phyloP scores from a whole-genome alignment of 2,329 filamentous ascomycete genomes.

The Cryphonectria radicalis region DNA sequence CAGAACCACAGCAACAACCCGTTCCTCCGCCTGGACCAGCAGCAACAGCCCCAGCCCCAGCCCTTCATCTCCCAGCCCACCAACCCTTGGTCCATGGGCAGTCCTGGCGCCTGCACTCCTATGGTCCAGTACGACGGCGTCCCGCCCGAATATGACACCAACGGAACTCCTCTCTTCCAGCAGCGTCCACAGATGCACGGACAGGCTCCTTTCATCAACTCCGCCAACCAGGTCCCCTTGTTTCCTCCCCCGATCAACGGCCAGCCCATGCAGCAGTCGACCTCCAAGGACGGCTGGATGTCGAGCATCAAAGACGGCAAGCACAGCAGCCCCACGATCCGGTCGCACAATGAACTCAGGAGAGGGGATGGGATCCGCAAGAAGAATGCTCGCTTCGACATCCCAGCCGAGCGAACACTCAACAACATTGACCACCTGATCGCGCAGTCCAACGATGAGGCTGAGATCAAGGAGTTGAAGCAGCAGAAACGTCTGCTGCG shows the following conservation, averaged over 20 bases:
- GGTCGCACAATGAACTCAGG: slow-evolving; percentile 75
- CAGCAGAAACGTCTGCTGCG: slow-evolving; percentile 93
- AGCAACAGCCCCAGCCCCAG: slow-evolving; percentile 49
- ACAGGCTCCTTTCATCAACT: slow-evolving; percentile 60
- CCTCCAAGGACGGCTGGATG: slow-evolving; percentile 62
- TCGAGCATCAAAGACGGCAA: slow-evolving; percentile 56
- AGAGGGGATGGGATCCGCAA: slow-evolving; percentile 91
- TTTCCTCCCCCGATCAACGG: slow-evolving; percentile 55
- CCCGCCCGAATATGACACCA: slow-evolving; percentile 57
- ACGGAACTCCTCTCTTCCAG: slow-evolving; percentile 57
- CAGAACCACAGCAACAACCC: slow-evolving; percentile 59
- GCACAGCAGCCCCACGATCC: slow-evolving; percentile 70
- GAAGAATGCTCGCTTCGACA: slow-evolving; percentile 98
- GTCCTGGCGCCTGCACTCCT: slow-evolving; percentile 74
- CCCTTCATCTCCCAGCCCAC: slow-evolving; percentile 45
- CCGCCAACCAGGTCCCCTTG: slow-evolving; percentile 54
- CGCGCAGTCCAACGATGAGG: slow-evolving; percentile 82
- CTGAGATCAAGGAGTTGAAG: slow-evolving; percentile 97
- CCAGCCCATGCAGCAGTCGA: slow-evolving; percentile 57
- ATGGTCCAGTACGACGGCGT: slow-evolving; percentile 71
- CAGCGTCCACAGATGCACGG: slow-evolving; percentile 52
- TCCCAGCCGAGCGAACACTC: slow-evolving; percentile 87
- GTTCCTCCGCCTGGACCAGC: slow-evolving; percentile 67
- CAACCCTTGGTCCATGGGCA: slow-evolving; percentile 66
- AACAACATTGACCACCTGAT: slow-evolving; percentile 95